Base-by-base conservation (phyloP, 2,329 filamentous ascomycete genomes). In the Leptographium galeiforme region DNA sequence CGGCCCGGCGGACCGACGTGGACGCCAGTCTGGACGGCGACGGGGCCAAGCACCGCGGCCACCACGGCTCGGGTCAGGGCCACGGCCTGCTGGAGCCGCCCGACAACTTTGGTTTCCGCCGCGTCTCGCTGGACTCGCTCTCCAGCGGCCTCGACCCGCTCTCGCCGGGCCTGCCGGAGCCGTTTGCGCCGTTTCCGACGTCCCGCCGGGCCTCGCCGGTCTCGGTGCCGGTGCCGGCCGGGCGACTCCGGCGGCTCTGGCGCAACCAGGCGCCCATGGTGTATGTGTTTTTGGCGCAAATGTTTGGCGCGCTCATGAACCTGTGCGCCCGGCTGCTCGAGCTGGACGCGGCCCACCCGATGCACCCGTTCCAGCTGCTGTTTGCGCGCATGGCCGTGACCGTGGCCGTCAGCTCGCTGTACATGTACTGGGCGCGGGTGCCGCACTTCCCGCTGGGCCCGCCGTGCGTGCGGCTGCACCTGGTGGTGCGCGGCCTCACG, bases 221-320 rank as follows among this genome's bases (percentile, higher is more conserved):
- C 1, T 18, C 36, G 11, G 18, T 19, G 14, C 30, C 44, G 25
- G 19, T 25, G 55, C 38, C 38, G 40, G 14, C 8, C 40, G 32
- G 33, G 2, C 44, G 32, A 4, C 14, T 52, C 13, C 25, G 4
- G 40, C 58, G 25, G 25, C 68, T 79, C 58, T 89, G 84, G 84
- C 58, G 67, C 6, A 70, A 72, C 52, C 89, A 93, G 62, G 83
- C 84, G 59, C 86, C 87, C 2, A 76, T 90, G 19, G 71, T 85
- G 25, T 72, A 89, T 46, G 87, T 95, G 45, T 72, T 89, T 18
- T 57, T 84, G 2, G 78, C 88, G 0, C 89, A 95, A 66, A 71
- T 93, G 39, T 95, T 95, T 61, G 88, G 84, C 2, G 82, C 85
- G 0, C 68, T 87, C 51, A 95, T 95, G 90, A 94, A 93, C 64